Evolutionary conservation across 257 asterid genomes (phyloP), one percentile per base, ranked within the genome.

Genomic region (Penstemon barbatus): DNA sequence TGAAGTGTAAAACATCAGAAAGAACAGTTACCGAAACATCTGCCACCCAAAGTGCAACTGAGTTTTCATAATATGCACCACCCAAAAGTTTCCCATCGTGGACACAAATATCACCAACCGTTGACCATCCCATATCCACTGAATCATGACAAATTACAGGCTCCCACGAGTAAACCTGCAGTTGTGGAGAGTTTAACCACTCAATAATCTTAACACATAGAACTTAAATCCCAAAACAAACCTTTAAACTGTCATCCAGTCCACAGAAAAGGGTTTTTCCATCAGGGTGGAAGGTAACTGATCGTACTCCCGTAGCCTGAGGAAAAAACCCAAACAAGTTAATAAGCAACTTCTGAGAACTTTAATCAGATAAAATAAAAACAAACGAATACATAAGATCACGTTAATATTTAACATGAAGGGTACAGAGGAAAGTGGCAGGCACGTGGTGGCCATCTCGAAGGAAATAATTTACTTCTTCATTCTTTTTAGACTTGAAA

Each of bases 61-160:
- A 84, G 81, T 89, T 91, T 74, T 89, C 93, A 78, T 84, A 86
- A 82, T 91, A 87, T 72, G 99, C 87, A 68, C 96, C 96, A 53
- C 99, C 97, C 81, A 94, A 78, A 73, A 94, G 93, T 77, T 89
- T 94, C 65, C 95, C 98, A 57, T 94, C 99, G 38, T 87, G 87
- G 70, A 94, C 70, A 75, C 97, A 91, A 61, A 91, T 84, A 79
- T 91, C 99, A 61, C 98, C 96, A 68, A 94, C 81, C 3, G 94
- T 84, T 45, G 99, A 91, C 99, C 98, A 94, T 67, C 98, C 97
- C 96, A 94, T 91, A 69, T 86, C 97, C 80, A 94, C 85, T 51
- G 99, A 82, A 73, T 94, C 97, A 46, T 86, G 98, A 76, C 97
- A 94, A 65, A 86, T 78, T 68, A 86, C 91, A 73, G 99, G 99